phyloP scores from a whole-genome alignment of 768 basidiomycete genomes.

The Lentinus tigrinus region DNA sequence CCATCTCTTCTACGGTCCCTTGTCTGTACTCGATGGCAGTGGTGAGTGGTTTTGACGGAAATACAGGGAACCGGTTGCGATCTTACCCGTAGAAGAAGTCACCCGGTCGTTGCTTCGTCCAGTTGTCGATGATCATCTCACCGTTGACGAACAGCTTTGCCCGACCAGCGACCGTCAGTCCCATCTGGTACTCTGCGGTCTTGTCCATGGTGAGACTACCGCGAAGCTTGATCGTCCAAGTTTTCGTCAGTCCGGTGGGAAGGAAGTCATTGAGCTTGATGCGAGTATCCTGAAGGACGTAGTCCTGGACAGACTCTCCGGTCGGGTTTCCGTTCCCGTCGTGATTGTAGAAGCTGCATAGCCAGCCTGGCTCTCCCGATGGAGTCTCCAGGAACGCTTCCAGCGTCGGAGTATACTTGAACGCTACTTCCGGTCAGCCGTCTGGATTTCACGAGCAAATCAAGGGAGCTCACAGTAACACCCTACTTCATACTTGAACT shows the following conservation, averaged over 20 bases:
- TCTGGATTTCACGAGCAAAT: neutral
- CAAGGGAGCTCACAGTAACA: slow-evolving; percentile 50
- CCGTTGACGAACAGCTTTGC: slow-evolving; percentile 65
- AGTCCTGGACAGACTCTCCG: slow-evolving; percentile 42
- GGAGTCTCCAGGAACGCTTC: slow-evolving; percentile 55
- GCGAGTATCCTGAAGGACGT: slow-evolving; percentile 56
- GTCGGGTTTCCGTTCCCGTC: slow-evolving; percentile 45
- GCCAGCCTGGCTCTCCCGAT: slow-evolving; percentile 58
- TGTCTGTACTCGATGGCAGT: slow-evolving; percentile 35
- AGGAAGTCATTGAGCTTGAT: slow-evolving; percentile 68
- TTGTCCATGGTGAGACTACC: slow-evolving; percentile 51
- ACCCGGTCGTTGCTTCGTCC: slow-evolving; percentile 64
- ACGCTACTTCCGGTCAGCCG: slow-evolving; percentile 36
- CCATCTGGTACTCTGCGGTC: slow-evolving; percentile 54
- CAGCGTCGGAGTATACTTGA: slow-evolving; percentile 70
- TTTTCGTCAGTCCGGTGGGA: slow-evolving; percentile 49
- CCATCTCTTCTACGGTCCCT: slow-evolving; percentile 66
- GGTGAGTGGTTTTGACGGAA: neutral
- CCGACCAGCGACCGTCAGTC: slow-evolving; percentile 60
- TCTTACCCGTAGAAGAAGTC: slow-evolving; percentile 69
- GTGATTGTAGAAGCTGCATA: slow-evolving; percentile 61
- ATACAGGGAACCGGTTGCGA: neutral
- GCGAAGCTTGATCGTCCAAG: slow-evolving; percentile 57
- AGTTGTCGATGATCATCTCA: slow-evolving; percentile 64
- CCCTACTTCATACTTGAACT: slow-evolving; percentile 58